Conservation (phyloP, 2,329 filamentous ascomycete genomes). For the Chrysosporium queenslandicum region DNA sequence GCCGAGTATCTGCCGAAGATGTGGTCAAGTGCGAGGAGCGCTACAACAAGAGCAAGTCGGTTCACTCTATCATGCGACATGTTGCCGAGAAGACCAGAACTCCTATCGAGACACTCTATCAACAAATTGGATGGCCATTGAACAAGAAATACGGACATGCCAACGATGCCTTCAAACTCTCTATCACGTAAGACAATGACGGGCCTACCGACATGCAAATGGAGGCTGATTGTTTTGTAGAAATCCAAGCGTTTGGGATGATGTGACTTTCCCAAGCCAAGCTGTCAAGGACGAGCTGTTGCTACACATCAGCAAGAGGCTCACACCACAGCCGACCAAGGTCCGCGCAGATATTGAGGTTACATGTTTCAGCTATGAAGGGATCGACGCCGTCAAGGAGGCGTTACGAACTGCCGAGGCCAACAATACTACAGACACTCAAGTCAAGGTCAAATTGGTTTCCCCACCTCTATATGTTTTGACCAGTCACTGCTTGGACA, state of each 20-base stretch:
- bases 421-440: conserved; percentile 80
- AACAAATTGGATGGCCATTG: conserved; percentile 90
- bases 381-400: conserved; percentile 94
- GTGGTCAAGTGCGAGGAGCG: conserved; percentile 97
- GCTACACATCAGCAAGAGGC: conserved; percentile 90
- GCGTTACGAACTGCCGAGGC: conserved; percentile 86
- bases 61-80: conserved; percentile 97
- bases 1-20: conserved; percentile 93
- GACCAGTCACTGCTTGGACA: conserved; percentile 91
- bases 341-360: conserved; percentile 96
- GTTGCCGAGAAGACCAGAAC: conserved; percentile 93
- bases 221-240: conserved; percentile 35
- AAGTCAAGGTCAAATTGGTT: conserved; percentile 98
- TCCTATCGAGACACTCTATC: conserved; percentile 90
- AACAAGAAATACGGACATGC: conserved; percentile 97
- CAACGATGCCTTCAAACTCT: conserved; percentile 97
- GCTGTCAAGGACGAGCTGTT: conserved; percentile 80
- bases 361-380: conserved; percentile 90
- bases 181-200: conserved; percentile 64
- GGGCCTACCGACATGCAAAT: background rate
- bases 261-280: conserved; percentile 78
- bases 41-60: conserved; percentile 99
- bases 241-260: conserved; percentile 92
- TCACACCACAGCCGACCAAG: conserved; percentile 97
- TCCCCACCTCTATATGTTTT: conserved; percentile 94